Conservation (phyloP, 2,329 filamentous ascomycete species). For the Cytospora piceicola region DNA sequence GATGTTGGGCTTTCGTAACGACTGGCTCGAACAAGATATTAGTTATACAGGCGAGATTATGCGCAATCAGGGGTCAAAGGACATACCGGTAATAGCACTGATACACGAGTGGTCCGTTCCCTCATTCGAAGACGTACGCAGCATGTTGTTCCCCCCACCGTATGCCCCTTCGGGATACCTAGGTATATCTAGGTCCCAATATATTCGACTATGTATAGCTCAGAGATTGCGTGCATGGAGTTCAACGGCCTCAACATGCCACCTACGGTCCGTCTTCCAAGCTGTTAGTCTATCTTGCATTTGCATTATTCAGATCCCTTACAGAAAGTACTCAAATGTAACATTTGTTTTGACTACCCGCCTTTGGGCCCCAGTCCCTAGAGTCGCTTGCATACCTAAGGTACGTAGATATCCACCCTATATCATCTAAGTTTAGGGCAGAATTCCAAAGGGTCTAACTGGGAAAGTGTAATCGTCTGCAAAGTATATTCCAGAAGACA, state of each 20-base stretch:
- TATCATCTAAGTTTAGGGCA: too few species aligned
- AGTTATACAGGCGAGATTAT: neutral
- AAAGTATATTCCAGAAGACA: too few species aligned
- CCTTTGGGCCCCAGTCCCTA: too few species aligned
- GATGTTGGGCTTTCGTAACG: neutral
- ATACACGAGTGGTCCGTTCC: conserved; percentile 1
- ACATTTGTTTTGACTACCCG: neutral
- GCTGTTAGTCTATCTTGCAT: too few species aligned
- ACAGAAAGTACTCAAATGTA: neutral
- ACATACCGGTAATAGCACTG: neutral
- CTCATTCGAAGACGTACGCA: neutral
- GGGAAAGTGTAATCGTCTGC: too few species aligned
- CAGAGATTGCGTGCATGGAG: neutral
- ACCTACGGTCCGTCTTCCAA: neutral
- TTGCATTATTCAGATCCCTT: neutral
- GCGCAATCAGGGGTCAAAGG: neutral
- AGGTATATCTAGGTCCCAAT: neutral
- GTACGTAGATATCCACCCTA: too few species aligned
- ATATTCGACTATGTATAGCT: neutral
- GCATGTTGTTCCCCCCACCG: too few species aligned
- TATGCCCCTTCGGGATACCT: neutral
- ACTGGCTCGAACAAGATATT: neutral
- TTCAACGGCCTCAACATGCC: neutral
- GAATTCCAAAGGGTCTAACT: too few species aligned
- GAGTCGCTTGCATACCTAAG: too few species aligned